Conservation (phyloP, 495 filamentous ascomycete genomes). For the Xylaria telfairii region DNA sequence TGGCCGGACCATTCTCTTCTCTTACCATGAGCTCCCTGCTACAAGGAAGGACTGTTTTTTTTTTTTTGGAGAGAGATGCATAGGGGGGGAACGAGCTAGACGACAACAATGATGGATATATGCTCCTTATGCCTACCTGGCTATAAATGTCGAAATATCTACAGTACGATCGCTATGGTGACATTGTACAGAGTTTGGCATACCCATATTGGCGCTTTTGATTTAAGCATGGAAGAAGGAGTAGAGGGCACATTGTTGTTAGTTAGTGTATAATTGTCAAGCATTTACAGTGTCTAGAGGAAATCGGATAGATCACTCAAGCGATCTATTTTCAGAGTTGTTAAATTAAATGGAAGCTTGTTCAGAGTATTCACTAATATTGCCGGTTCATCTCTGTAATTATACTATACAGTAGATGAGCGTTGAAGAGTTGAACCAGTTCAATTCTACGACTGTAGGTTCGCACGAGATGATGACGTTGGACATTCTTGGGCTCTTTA, state of each 20-base stretch:
- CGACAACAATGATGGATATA: slow-evolving; percentile 16
- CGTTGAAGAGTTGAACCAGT: not conserved
- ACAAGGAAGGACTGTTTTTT: not conserved
- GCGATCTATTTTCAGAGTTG: not conserved
- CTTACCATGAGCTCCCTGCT: not conserved
- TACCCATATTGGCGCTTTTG: not conserved
- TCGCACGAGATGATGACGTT: no score
- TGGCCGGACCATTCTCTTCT: slow-evolving; percentile 26
- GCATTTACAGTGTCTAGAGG: slow-evolving; percentile 18
- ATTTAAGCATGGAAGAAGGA: slow-evolving; percentile 10
- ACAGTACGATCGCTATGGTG: not conserved
- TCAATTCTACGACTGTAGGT: no score
- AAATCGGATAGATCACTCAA: slow-evolving; percentile 7
- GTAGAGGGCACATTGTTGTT: not conserved
- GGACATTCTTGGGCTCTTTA: no score
- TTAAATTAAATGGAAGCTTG: not conserved
- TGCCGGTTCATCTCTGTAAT: not conserved
- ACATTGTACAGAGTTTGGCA: slow-evolving; percentile 5
- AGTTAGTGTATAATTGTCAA: not conserved
- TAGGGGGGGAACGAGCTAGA: not conserved
- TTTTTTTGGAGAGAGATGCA: slow-evolving; percentile 7
- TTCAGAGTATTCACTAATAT: not conserved
- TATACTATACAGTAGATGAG: no score
- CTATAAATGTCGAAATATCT: not conserved
- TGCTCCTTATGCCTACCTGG: not conserved